These are phyloP conservation scores for Fomitopsis palustris DNA, from an alignment of 1,284 basidiomycete genomes.

Conservation along the genomic window DNA sequence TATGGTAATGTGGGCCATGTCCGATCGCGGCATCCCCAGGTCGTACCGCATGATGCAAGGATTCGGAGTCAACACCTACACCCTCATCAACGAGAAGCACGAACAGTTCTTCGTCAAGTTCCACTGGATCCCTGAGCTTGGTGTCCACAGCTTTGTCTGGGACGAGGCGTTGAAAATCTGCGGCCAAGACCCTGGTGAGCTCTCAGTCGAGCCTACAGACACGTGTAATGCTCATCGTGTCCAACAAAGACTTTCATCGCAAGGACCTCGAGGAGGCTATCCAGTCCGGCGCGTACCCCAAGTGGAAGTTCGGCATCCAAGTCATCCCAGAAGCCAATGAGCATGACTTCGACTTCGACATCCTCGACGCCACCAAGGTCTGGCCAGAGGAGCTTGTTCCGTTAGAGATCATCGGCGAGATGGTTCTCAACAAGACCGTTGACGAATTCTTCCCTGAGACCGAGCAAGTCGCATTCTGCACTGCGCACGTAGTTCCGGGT, in stretches of 20 bases:
- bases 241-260: conserved; percentile 64
- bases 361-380: conserved; percentile 82
- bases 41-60: conserved; percentile 87
- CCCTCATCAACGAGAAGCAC: conserved; percentile 61
- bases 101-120: conserved; percentile 83
- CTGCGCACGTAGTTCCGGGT: conserved; percentile 76
- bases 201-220: not conserved
- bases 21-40: conserved; percentile 77
- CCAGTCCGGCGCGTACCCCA: conserved; percentile 59
- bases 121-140: conserved; percentile 78
- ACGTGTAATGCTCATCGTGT: not conserved
- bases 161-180: conserved; percentile 81
- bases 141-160: conserved; percentile 81
- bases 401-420: conserved; percentile 70
- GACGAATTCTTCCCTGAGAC: conserved; percentile 82
- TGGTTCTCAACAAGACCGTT: conserved; percentile 64
- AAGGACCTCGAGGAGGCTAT: conserved; percentile 81
- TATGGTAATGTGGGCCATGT: conserved; percentile 84
- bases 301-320: conserved; percentile 79
- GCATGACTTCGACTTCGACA: conserved; percentile 78
- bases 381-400: conserved; percentile 81
- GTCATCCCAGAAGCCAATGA: conserved; percentile 63
- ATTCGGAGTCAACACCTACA: conserved; percentile 82
- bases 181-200: conserved; percentile 72
- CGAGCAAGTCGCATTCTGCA: conserved; percentile 84